Base-by-base conservation (phyloP, 176 grass and related monocot genomes). In the Hordeum marinum region DNA sequence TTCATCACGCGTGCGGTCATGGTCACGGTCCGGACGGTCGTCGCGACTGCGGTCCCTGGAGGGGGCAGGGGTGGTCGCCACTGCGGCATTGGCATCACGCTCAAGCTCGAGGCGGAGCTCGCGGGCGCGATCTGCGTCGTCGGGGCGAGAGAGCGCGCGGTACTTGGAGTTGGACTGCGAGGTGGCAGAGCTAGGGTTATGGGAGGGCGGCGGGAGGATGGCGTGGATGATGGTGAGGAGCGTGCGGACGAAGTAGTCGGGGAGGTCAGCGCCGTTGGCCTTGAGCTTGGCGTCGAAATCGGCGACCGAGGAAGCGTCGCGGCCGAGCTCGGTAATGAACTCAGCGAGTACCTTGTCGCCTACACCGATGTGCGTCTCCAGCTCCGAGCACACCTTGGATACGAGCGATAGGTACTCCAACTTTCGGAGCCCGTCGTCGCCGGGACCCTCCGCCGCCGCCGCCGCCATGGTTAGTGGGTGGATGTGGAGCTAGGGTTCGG, bases 191-290 rank as follows among this genome's bases (percentile, higher is more conserved):
- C 82, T 86, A 85, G 82, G 81, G 45, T 86, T 73, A 4, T 46
- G 60, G 57, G 64, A 9, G 63, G 75, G 57, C 3, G 90, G 94
- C 10, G 94, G 94, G 36, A 97, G 89, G 84, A 98, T 98, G 34
- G 93, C 92, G 79, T 94, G 80, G 84, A 98, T 95, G 79, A 92
- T 92, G 85, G 90, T 88, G 64, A 93, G 93, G 72, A 95, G 93
- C 29, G 87, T 90, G 43, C 88, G 93, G 70, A 95, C 85, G 85
- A 95, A 90, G 85, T 95, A 95, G 72, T 95, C 93, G 1, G 93
- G 93, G 69, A 95, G 74, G 39, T 95, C 88, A 25, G 86, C 90
- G 52, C 90, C 90, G 66, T 93, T 89, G 42, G 77, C 87, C 89
- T 91, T 91, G 72, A 94, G 89, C 61, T 87, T 85, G 67, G 87